Conservation (phyloP, 2,329 filamentous ascomycete species). For the Zymoseptoria passerinii region DNA sequence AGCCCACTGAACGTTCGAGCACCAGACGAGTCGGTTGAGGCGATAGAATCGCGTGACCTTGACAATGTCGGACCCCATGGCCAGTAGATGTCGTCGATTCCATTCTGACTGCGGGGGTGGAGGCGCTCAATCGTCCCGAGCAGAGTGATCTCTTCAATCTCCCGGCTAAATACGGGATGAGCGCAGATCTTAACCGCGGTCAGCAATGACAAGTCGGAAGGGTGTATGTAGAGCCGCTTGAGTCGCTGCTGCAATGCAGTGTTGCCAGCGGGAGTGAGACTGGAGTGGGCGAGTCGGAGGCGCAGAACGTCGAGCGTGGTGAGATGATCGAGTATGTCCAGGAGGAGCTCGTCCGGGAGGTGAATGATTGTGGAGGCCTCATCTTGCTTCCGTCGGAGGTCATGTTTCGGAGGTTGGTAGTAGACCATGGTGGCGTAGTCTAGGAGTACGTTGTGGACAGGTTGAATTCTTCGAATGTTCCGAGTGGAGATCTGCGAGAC, state of each 20-base stretch:
- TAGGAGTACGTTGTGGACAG: too few relatives aligned
- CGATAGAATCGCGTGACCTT: background rate
- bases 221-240: slow-evolving; percentile 15
- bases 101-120: background rate
- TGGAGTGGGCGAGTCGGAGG: background rate
- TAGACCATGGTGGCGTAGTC: slow-evolving; percentile 8
- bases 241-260: slow-evolving; percentile 2
- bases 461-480: too few relatives aligned
- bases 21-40: too few relatives aligned
- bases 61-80: background rate
- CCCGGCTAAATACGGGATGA: slow-evolving; percentile 6
- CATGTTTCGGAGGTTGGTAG: background rate
- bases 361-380: slow-evolving; percentile 1
- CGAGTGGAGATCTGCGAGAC: too few relatives aligned
- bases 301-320: background rate
- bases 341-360: slow-evolving; percentile 11
- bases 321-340: slow-evolving; percentile 3
- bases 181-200: slow-evolving; percentile 7
- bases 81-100: background rate
- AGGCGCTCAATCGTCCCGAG: slow-evolving; percentile 2
- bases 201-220: slow-evolving; percentile 1
- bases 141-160: slow-evolving; percentile 11
- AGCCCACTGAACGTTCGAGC: background rate
- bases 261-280: slow-evolving; percentile 2
- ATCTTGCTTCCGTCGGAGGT: background rate